A percentile compares a stretch with the other conserved stretches of the same genome.
phyloP scores from a whole-genome alignment of 148 eudicot species.

The Cornus controversa region DNA sequence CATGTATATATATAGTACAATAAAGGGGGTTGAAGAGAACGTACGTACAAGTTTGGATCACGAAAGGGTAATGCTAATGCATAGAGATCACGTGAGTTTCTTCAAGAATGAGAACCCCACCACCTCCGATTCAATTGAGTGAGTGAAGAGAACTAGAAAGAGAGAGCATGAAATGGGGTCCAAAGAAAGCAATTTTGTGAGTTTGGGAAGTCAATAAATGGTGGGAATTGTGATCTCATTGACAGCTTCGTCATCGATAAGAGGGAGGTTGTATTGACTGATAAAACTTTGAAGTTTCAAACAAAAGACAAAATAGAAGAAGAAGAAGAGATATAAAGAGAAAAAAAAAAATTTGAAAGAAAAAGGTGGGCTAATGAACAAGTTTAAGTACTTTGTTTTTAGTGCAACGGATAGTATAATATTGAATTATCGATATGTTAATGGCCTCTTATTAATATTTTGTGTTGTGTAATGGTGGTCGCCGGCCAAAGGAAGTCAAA shows the following conservation, averaged over 20 bases:
- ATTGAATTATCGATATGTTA: too few species aligned
- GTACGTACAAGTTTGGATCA: too few species aligned
- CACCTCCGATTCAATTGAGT: conserved; percentile 18
- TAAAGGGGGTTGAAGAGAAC: conserved; percentile 11
- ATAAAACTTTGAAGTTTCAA: not conserved
- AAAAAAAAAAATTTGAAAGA: not conserved
- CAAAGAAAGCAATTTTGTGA: not conserved
- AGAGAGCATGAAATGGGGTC: conserved; percentile 7
- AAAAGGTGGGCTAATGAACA: not conserved
- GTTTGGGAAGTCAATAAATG: not conserved
- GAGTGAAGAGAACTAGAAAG: not conserved
- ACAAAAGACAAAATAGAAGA: conserved; percentile 24
- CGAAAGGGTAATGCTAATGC: conserved; percentile 1
- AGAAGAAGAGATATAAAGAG: not conserved
- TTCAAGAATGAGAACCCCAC: conserved; percentile 8
- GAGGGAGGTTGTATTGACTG: not conserved
- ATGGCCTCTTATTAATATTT: not conserved
- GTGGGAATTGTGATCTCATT: not conserved
- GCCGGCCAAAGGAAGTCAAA: conserved; percentile 29
- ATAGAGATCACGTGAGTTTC: conserved; percentile 29
- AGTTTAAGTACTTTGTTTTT: too few species aligned
- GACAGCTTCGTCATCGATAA: conserved; percentile 10
- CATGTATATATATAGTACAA: not conserved
- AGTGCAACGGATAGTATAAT: too few species aligned
- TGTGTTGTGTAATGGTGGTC: conserved; percentile 8